Base-by-base conservation (phyloP, 371 early-diverging fungal species). In the Smittium culicis region DNA sequence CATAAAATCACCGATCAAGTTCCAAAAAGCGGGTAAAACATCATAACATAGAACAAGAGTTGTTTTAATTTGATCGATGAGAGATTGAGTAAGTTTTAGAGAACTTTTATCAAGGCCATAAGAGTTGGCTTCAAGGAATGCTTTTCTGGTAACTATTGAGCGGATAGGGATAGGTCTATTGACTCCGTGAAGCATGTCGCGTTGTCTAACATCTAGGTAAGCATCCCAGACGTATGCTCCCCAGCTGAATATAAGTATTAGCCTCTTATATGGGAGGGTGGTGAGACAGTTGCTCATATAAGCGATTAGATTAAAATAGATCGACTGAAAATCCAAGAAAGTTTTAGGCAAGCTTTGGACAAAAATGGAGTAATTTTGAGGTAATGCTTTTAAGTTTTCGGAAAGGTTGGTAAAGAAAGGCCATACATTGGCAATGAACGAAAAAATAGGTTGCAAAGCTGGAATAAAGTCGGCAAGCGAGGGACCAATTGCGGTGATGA, bases 21-120 rank as follows among this genome's bases (percentile, higher is more conserved):
- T 64, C 96, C 96, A 96, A 20, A 92, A 73, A 72, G 72, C 80
- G 17, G 94, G 91, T 54, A 89, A 68, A 30, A 84, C 72, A 72
- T 92, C 88, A 66, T 80, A 88, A 17, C 75, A 66, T 68, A 94
- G 74, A 34, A 85, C 76, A 28, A 82, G 68, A 8, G 87, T 75
- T 17, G 81, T 88, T 68, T 89, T 85, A n/a, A 82, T 31, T 71
- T 86, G 85, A 34, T 75, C 78, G 61, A 83, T 82, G 0, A 81
- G 64, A 11, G 80, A 77, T 33, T 81, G 80, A 29, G 93, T 73
- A 70, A 96, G 84, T 0, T 77, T 82, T 74, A 94, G 91, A 29
- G 82, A 80, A 65, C 90, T 83, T 77, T 91, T 94, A 72, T 94
- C 98, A 27, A 85, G 74, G 58, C 89, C 87, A 71, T 97, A 97